Conservation (phyloP, 768 basidiomycete genomes). For the Cantharellus cinnabarinus region DNA sequence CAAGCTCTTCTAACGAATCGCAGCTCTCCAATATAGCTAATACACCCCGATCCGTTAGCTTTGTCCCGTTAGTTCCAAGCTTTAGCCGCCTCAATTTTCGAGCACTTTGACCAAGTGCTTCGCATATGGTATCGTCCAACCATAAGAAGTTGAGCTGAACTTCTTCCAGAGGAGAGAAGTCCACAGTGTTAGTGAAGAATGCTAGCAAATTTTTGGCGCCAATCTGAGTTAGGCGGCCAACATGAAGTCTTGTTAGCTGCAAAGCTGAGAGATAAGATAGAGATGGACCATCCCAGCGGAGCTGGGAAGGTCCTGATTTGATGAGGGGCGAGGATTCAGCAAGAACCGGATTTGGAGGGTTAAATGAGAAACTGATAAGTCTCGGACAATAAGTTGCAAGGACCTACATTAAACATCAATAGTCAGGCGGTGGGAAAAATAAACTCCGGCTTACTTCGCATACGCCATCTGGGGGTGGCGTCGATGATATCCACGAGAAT, state of each 20-base stretch:
- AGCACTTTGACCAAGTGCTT: constrained; percentile 17
- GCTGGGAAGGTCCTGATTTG: constrained; percentile 5
- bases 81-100: constrained; percentile 15
- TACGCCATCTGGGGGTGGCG: constrained; percentile 21
- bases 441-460: constrained; percentile 17
- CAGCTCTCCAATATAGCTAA: constrained; percentile 18
- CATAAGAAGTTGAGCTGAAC: constrained; percentile 21
- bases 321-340: neutral
- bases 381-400: constrained; percentile 13
- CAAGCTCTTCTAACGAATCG: constrained; percentile 17
- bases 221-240: constrained; percentile 19
- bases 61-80: constrained; percentile 21
- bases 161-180: constrained; percentile 17
- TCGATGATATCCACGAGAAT: constrained; percentile 17
- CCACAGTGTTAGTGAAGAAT: constrained; percentile 14
- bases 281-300: constrained; percentile 21
- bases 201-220: constrained; percentile 17
- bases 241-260: constrained; percentile 14
- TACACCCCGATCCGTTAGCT: constrained; percentile 20
- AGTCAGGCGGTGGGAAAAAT: neutral
- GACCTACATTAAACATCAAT: constrained; percentile 9
- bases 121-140: constrained; percentile 22
- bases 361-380: constrained; percentile 12
- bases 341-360: constrained; percentile 9
- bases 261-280: constrained; percentile 16